Conservation (phyloP, 441 rosid genomes). For the Populus hybrid region DNA sequence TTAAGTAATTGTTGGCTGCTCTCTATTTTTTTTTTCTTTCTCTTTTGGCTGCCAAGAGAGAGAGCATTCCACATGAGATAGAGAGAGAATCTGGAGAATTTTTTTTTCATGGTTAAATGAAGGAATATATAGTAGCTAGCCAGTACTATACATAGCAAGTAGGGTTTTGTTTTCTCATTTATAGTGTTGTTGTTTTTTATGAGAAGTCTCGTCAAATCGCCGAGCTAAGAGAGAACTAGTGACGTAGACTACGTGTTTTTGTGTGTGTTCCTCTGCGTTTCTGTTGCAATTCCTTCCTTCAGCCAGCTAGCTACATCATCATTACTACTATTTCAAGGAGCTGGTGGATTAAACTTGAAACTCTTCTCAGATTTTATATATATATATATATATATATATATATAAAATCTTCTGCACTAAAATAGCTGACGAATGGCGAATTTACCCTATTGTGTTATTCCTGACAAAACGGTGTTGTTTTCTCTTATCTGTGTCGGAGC, state of each 20-base stretch:
- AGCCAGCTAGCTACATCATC: not conserved
- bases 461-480: too few species aligned
- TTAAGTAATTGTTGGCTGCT: constrained; percentile 3
- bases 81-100: not conserved
- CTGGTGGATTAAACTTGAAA: not conserved
- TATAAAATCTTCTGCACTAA: too few species aligned
- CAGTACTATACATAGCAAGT: not conserved
- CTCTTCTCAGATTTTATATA: not conserved
- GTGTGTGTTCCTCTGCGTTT: not conserved
- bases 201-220: constrained; percentile 31
- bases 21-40: not conserved
- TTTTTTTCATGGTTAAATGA: not conserved
- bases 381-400: too few species aligned
- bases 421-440: too few species aligned
- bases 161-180: not conserved
- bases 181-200: not conserved
- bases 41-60: not conserved
- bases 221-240: constrained; percentile 14
- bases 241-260: constrained; percentile 11
- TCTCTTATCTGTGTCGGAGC: too few species aligned
- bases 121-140: not conserved
- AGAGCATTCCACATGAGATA: not conserved
- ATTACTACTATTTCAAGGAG: not conserved
- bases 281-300: not conserved
- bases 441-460: too few species aligned